phyloP scores from a whole-genome alignment of 352 stramenopile genomes.

The Peronospora farinosa region DNA sequence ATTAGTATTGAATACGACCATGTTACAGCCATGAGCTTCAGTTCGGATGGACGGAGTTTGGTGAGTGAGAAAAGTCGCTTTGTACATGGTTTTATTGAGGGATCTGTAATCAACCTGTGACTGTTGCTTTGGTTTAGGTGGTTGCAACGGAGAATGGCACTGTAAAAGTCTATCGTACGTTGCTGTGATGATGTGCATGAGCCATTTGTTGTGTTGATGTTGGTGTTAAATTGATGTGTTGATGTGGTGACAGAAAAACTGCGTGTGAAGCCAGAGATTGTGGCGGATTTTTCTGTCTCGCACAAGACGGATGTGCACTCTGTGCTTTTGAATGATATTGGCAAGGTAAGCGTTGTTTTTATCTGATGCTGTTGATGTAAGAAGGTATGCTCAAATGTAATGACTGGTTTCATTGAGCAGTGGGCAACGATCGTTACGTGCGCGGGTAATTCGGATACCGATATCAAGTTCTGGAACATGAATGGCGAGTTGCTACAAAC shows the following conservation, averaged over 20 bases:
- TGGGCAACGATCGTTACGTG: slow-evolving; percentile 77
- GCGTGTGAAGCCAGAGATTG: slow-evolving; percentile 61
- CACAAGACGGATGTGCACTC: slow-evolving; percentile 79
- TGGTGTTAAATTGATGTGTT: slow-evolving; percentile 4
- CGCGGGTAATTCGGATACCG: slow-evolving; percentile 56
- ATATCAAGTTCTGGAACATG: slow-evolving; percentile 80
- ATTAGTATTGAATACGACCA: slow-evolving; percentile 82
- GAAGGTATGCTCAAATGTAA: neutral
- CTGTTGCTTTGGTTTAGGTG: slow-evolving; percentile 22
- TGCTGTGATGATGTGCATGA: neutral
- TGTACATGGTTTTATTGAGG: neutral
- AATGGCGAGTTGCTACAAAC: slow-evolving; percentile 59
- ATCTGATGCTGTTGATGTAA: neutral
- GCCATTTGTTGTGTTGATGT: neutral
- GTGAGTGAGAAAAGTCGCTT: slow-evolving; percentile 14
- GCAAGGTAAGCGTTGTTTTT: slow-evolving; percentile 30
- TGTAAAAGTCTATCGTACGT: slow-evolving; percentile 71
- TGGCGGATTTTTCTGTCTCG: slow-evolving; percentile 47
- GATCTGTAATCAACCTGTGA: neutral
- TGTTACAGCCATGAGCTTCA: slow-evolving; percentile 67
- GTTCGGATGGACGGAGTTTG: slow-evolving; percentile 63
- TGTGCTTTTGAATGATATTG: slow-evolving; percentile 79
- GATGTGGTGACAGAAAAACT: slow-evolving; percentile 54
- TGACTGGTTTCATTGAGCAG: slow-evolving; percentile 22
- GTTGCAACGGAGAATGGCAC: slow-evolving; percentile 57